These are phyloP conservation scores for Glycine tomentella DNA, from an alignment of 306 rosid genomes.

Conservation along the genomic window DNA sequence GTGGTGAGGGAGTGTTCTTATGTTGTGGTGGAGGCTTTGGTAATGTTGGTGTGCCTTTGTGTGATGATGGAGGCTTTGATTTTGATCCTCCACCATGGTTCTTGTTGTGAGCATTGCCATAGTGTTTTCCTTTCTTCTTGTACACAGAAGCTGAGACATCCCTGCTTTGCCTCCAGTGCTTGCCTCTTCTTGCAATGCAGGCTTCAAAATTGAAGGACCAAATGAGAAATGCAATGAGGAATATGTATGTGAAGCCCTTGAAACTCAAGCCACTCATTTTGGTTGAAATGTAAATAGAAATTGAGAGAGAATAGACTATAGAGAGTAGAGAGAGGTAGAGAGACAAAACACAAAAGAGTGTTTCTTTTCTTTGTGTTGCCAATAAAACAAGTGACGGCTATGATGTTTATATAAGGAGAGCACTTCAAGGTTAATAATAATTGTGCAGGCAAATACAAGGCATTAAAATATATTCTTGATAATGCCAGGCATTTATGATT, in stretches of 20 bases:
- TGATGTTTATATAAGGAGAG: slow-evolving; percentile 61
- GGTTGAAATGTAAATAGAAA: slow-evolving; percentile 45
- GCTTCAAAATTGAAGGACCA: slow-evolving; percentile 82
- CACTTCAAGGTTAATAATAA: slow-evolving; percentile 38
- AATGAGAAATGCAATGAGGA: slow-evolving; percentile 60
- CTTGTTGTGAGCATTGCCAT: slow-evolving; percentile 47
- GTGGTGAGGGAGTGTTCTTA: slow-evolving; percentile 29
- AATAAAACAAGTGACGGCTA: slow-evolving; percentile 53
- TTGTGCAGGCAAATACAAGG: slow-evolving; percentile 46
- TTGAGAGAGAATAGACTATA: slow-evolving; percentile 18
- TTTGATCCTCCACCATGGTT: slow-evolving; percentile 66
- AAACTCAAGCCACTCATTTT: slow-evolving; percentile 75
- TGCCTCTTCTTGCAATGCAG: slow-evolving; percentile 88
- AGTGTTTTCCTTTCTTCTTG: slow-evolving; percentile 71
- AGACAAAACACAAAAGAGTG: slow-evolving; percentile 13
- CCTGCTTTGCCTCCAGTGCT: slow-evolving; percentile 79
- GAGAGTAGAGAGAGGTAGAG: not conserved
- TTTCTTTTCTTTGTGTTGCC: slow-evolving; percentile 42
- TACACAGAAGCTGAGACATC: slow-evolving; percentile 54
- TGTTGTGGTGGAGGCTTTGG: slow-evolving; percentile 19
- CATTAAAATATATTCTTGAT: slow-evolving; percentile 50
- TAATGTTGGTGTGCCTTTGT: slow-evolving; percentile 46
- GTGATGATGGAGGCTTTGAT: slow-evolving; percentile 61
- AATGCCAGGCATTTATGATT: slow-evolving; percentile 51
- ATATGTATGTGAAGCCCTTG: slow-evolving; percentile 61